A percentile compares a stretch with the other conserved stretches of the same genome.
Evolutionary conservation across 208 protist species (phyloP).

Genomic region (Trypanosoma melophagium): DNA sequence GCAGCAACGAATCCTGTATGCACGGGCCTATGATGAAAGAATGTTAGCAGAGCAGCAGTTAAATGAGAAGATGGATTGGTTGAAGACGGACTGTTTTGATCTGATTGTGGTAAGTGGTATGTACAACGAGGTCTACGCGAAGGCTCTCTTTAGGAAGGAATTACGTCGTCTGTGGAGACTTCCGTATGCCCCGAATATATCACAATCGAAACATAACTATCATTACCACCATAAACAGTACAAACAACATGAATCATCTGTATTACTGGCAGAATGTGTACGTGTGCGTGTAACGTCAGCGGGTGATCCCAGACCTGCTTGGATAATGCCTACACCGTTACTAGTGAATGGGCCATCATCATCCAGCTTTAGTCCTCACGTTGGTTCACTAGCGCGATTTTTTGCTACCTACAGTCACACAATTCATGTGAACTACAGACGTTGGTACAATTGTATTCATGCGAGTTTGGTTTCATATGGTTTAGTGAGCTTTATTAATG

Average conservation of each 20-base stretch:
- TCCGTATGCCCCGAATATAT: background rate
- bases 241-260: background rate
- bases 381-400: conserved; percentile 1
- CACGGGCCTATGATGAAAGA: background rate
- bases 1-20: background rate
- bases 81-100: conserved; percentile 14
- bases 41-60: background rate
- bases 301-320: conserved; percentile 3
- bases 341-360: conserved; percentile 1
- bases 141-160: conserved; percentile 2
- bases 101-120: conserved; percentile 25
- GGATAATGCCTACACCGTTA: conserved; percentile 5
- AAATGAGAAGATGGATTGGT: background rate
- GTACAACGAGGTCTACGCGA: conserved; percentile 19
- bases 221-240: background rate
- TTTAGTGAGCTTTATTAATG: conserved; percentile 12
- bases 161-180: conserved; percentile 1
- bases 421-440: conserved; percentile 20
- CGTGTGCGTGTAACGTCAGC: conserved; percentile 15
- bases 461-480: conserved; percentile 2
- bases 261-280: background rate
- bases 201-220: background rate
- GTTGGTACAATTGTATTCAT: conserved; percentile 16
- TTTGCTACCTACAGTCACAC: conserved; percentile 18
- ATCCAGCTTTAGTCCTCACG: background rate